Percentiles rank a stretch among this genome's conserved stretches.
Evolutionary conservation across 2,329 filamentous ascomycete species (phyloP).

Genomic region (Periconia sp.): DNA sequence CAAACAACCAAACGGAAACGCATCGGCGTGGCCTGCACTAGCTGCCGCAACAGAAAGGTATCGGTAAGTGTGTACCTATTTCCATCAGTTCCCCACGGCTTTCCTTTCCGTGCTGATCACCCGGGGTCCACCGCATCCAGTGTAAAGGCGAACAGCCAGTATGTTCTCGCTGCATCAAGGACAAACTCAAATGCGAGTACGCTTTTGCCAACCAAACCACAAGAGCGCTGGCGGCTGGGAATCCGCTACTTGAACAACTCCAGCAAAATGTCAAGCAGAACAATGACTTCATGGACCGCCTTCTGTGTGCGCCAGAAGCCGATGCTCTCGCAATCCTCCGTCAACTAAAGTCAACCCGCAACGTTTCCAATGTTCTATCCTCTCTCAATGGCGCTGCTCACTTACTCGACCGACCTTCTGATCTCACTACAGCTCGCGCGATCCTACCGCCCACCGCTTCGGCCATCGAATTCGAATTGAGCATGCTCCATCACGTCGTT

Average conservation of each 20-base stretch:
- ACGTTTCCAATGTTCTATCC: not conserved
- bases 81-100: too few species aligned
- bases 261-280: not conserved
- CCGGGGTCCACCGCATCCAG: not conserved
- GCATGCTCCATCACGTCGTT: not conserved
- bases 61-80: too few species aligned
- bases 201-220: not conserved
- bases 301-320: not conserved
- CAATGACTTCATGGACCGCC: not conserved
- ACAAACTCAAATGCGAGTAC: not conserved
- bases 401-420: not conserved
- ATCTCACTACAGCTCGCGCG: not conserved
- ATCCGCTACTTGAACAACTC: too few species aligned
- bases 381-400: not conserved
- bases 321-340: not conserved
- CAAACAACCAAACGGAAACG: too few species aligned
- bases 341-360: not conserved
- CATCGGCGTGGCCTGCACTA: too few species aligned
- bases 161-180: not conserved
- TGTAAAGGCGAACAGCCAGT: not conserved
- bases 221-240: too few species aligned
- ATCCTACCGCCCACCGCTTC: not conserved
- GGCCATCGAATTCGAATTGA: not conserved
- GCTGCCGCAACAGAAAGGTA: too few species aligned
- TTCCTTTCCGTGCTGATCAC: too few species aligned